These are phyloP conservation scores for Cercospora sp. DNA, from an alignment of 2,329 filamentous ascomycete species.

Conservation along the genomic window DNA sequence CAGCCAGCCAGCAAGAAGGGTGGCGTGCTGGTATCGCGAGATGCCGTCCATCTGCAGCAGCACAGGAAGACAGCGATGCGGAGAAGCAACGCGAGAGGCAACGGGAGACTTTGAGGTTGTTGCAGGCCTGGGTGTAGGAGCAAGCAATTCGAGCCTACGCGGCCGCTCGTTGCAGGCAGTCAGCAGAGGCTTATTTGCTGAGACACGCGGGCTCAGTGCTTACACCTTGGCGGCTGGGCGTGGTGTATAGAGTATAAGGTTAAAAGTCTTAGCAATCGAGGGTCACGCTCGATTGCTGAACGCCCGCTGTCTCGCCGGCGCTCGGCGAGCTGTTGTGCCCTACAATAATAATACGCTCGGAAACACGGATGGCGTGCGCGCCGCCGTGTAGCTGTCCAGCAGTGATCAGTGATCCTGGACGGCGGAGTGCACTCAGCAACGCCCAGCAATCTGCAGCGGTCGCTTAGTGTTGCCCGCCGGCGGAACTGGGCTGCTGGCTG, in stretches of 20 bases:
- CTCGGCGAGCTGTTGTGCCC: constrained; percentile 1
- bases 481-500: neutral
- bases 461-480: constrained; percentile 10
- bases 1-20: neutral
- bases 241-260: constrained; percentile 13
- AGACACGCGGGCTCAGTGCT: neutral
- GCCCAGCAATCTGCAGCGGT: neutral
- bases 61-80: neutral
- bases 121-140: neutral
- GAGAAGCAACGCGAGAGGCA: no score
- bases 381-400: neutral
- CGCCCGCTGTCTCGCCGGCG: neutral
- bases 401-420: neutral
- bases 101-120: no score
- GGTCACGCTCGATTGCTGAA: constrained; percentile 12
- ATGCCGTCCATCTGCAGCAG: constrained; percentile 1
- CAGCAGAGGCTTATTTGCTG: neutral
- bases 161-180: neutral
- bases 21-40: constrained; percentile 1
- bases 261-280: constrained; percentile 9
- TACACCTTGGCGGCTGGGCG: neutral
- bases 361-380: constrained; percentile 1
- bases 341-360: neutral
- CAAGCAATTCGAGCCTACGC: neutral
- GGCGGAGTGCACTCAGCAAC: neutral